A percentile compares a stretch with the other conserved stretches of the same genome.
phyloP scores from a whole-genome alignment of 1,139 yeast genomes.

The Hemisphaericaspora subhashii region DNA sequence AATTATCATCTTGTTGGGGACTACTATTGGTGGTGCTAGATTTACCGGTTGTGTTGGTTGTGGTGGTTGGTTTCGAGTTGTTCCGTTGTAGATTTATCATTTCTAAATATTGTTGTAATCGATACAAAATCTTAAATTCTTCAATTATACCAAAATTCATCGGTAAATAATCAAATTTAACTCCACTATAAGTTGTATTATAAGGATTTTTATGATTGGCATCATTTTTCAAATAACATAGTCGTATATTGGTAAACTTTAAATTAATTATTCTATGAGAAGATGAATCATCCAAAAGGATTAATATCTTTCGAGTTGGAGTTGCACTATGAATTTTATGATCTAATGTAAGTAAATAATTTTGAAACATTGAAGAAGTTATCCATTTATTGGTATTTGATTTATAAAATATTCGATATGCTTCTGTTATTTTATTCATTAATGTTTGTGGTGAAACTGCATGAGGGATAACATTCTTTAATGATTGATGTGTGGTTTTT shows the following conservation, averaged over 20 bases:
- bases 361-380: slow-evolving; percentile 64
- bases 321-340: slow-evolving; percentile 46
- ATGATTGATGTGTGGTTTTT: slow-evolving; percentile 29
- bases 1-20: background rate
- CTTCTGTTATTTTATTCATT: slow-evolving; percentile 50
- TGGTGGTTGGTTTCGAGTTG: no score
- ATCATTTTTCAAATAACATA: slow-evolving; percentile 45
- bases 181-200: slow-evolving; percentile 34
- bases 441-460: slow-evolving; percentile 24
- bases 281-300: slow-evolving; percentile 61
- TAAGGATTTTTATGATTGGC: slow-evolving; percentile 42
- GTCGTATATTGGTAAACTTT: slow-evolving; percentile 51
- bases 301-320: slow-evolving; percentile 49
- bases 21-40: slow-evolving; percentile 5
- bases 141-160: slow-evolving; percentile 66
- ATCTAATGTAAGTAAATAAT: slow-evolving; percentile 59
- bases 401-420: slow-evolving; percentile 55
- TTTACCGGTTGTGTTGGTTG: slow-evolving; percentile 2
- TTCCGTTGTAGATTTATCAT: slow-evolving; percentile 43
- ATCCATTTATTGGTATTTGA: slow-evolving; percentile 66
- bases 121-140: slow-evolving; percentile 58
- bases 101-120: slow-evolving; percentile 59
- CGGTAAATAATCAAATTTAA: slow-evolving; percentile 53
- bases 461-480: slow-evolving; percentile 27
- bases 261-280: slow-evolving; percentile 62